Evolutionary conservation across 2,329 filamentous ascomycete species (phyloP).

Genomic region (Penicillium sp.): DNA sequence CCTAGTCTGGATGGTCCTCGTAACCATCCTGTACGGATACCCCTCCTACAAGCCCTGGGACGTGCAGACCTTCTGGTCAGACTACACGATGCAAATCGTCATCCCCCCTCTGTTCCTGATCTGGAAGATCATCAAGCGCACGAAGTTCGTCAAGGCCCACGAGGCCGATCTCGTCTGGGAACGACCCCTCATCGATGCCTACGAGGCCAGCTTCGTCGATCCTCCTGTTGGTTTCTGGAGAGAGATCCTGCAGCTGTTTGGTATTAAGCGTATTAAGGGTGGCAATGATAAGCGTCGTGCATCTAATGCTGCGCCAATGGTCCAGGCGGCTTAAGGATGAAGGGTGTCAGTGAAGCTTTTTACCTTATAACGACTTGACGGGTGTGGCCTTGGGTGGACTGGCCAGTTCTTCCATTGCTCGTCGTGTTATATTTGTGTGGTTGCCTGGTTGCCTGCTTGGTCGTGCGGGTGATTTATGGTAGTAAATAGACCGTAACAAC

Average conservation of each 20-base stretch:
- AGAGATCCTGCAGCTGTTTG: neutral
- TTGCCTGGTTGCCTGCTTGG: neutral
- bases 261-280: neutral
- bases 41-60: constrained; percentile 53
- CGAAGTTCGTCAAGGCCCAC: constrained; percentile 56
- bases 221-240: neutral
- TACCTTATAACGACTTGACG: too few relatives aligned
- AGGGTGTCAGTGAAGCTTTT: too few relatives aligned
- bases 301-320: neutral
- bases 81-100: constrained; percentile 63
- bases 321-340: neutral
- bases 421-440: neutral
- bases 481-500: neutral
- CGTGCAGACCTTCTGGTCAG: constrained; percentile 51
- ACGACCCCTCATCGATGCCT: constrained; percentile 62
- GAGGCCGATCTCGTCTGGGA: constrained; percentile 67
- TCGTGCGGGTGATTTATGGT: neutral
- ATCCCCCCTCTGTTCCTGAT: constrained; percentile 58
- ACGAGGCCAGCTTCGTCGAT: constrained; percentile 58
- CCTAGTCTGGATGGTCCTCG: constrained; percentile 28
- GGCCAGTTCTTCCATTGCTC: neutral
- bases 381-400: too few relatives aligned
- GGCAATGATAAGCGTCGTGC: neutral
- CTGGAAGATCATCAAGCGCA: constrained; percentile 69
- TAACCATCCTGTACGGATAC: constrained; percentile 58